Percentiles rank a stretch among this genome's conserved stretches.
Conservation (phyloP, 179 eudicot species). For the Silene vulgaris region DNA sequence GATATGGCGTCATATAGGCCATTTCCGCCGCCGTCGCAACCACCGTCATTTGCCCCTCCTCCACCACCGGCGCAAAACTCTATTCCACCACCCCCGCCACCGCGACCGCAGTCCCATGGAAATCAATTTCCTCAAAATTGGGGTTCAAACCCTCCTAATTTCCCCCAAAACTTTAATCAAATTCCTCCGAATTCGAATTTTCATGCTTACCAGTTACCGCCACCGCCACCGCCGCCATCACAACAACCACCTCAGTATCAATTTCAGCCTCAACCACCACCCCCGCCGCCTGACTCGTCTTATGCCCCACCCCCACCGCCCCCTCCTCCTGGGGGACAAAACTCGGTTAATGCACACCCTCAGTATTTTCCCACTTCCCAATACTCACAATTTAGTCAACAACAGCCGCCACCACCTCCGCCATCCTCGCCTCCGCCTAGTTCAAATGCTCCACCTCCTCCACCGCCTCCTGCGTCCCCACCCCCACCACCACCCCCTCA, state of each 20-base stretch:
- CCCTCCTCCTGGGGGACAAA: constrained; percentile 29
- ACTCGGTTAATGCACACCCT: constrained; percentile 29
- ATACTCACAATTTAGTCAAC: constrained; percentile 66
- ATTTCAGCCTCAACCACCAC: constrained; percentile 54
- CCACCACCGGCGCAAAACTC: constrained; percentile 42
- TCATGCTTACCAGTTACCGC: constrained; percentile 43
- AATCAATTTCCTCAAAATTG: constrained; percentile 56
- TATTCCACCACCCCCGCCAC: constrained; percentile 36
- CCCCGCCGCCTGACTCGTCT: constrained; percentile 71
- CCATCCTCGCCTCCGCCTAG: constrained; percentile 62
- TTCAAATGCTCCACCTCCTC: constrained; percentile 51
- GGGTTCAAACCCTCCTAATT: constrained; percentile 44
- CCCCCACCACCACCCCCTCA: constrained; percentile 32
- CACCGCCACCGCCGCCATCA: constrained; percentile 29
- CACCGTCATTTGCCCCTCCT: constrained; percentile 42
- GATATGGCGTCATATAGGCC: constrained; percentile 72
- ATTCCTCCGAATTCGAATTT: constrained; percentile 34
- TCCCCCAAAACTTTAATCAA: constrained; percentile 41
- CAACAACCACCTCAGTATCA: constrained; percentile 51
- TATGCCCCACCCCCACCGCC: constrained; percentile 68
- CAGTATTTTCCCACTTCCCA: constrained; percentile 78
- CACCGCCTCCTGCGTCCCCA: constrained; percentile 55
- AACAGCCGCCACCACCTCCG: constrained; percentile 36
- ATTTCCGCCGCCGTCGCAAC: constrained; percentile 47
- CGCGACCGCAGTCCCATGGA: constrained; percentile 41